Base-by-base conservation (phyloP, 164 flowering plant species). In the Annona cherimola region DNA sequence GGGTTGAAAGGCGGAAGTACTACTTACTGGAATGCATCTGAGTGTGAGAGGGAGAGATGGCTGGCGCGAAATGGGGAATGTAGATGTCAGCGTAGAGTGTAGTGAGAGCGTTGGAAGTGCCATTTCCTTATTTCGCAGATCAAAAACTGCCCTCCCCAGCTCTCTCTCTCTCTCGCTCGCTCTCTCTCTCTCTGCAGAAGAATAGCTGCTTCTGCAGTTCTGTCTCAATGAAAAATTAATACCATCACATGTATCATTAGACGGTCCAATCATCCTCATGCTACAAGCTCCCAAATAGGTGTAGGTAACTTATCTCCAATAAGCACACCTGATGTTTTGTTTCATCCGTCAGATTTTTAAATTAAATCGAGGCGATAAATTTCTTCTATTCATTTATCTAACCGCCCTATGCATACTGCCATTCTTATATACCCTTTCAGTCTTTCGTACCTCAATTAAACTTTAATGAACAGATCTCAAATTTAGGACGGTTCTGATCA, bases 21-120 rank as follows among this genome's bases (percentile, higher is more conserved):
- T 42, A 61, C 79, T 76, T 70, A 76, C 79, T 57, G 70, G 2
- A 55, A 63, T 67, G 73, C 42, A 74, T 70, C 50, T 73, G 50
- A 42, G 43, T 26, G 73, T 35, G 41, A 57, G 46, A 54, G 63
- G 40, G 71, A 65, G 60, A 66, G 71, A 68, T 45, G 71, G 39
- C 61, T 73, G 71, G 42, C 19, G 69, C 55, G 75, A 57, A 5
- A 41, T 1, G 8, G 71, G 77, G 61, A 50, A 67, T 70, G 71
- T 12, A 45, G 82, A 60, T 60, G 77, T 57, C 64, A 68, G 67
- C 26, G 69, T 74, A 61, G 82, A 76, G 59, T 74, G 44, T 70
- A 79, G 76, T 18, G 77, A 68, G 45, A 79, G 63, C n/a, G 76
- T 73, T 57, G 71, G 40, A 20, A 63, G 63, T 26, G 68, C 68